phyloP scores from a whole-genome alignment of 768 basidiomycete species.

The Boletus patriciae region DNA sequence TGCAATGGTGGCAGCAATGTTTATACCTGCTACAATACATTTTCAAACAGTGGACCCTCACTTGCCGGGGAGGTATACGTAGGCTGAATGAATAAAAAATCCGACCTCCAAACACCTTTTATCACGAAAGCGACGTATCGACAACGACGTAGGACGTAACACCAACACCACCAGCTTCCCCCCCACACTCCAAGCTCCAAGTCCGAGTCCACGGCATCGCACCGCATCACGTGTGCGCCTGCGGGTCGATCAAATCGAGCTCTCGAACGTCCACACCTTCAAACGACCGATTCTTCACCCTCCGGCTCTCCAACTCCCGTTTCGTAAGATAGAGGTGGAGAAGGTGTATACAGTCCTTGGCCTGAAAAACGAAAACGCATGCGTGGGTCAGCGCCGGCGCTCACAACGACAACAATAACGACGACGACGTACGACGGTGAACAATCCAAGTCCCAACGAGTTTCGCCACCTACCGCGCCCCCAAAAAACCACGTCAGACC shows the following conservation, averaged over 20 bases:
- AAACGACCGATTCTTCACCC: constrained; percentile 69
- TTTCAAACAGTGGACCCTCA: no score
- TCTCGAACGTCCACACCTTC: constrained; percentile 66
- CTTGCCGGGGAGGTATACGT: no score
- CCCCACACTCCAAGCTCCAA: no score
- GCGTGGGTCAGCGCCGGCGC: not conserved
- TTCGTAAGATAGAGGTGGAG: constrained; percentile 69
- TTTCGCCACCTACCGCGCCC: constrained; percentile 56
- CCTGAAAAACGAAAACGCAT: constrained; percentile 38
- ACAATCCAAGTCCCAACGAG: constrained; percentile 63
- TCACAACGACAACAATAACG: no score
- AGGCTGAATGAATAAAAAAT: no score
- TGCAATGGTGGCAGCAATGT: no score
- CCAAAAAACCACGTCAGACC: not conserved
- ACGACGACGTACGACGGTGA: constrained; percentile 52
- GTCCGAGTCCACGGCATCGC: no score
- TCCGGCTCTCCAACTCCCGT: constrained; percentile 66
- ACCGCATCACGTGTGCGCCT: constrained; percentile 13
- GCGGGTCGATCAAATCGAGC: constrained; percentile 59
- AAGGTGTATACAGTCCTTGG: constrained; percentile 66
- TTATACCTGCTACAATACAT: no score
- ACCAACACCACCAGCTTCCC: not conserved
- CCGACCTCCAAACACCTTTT: no score
- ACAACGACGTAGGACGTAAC: no score
- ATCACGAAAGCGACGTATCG: no score